These are phyloP conservation scores for Hypoxylon sp. DNA, from an alignment of 2,329 filamentous ascomycete genomes.

Conservation along the genomic window DNA sequence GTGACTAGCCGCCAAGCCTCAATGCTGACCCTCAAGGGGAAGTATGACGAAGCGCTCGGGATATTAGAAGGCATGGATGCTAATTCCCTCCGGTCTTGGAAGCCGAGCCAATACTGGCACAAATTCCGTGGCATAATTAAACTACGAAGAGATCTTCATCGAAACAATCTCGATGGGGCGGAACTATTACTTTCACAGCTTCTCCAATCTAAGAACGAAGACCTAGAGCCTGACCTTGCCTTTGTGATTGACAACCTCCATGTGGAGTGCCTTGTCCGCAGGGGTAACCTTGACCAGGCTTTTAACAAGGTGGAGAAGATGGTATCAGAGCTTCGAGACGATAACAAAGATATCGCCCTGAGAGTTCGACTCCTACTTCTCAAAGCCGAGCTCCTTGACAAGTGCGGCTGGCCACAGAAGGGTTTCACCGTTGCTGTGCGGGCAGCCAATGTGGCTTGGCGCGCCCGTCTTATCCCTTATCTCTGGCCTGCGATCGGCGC, in stretches of 20 bases:
- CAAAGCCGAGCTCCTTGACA: constrained; percentile 79
- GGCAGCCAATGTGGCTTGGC: constrained; percentile 80
- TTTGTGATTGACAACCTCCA: constrained; percentile 67
- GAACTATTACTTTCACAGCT: constrained; percentile 67
- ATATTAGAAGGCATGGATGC: constrained; percentile 72
- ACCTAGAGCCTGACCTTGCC: constrained; percentile 67
- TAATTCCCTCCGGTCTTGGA: constrained; percentile 78
- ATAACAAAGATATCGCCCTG: constrained; percentile 70
- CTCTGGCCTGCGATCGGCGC: constrained; percentile 81
- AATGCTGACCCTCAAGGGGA: constrained; percentile 75
- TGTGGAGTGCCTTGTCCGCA: constrained; percentile 65
- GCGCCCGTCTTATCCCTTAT: constrained; percentile 75
- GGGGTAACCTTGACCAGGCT: constrained; percentile 64
- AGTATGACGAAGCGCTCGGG: constrained; percentile 77
- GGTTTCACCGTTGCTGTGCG: constrained; percentile 83
- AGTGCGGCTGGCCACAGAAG: constrained; percentile 77
- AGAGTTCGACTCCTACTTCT: constrained; percentile 79
- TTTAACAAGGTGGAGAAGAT: constrained; percentile 64
- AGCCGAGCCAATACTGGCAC: constrained; percentile 80
- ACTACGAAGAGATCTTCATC: constrained; percentile 73
- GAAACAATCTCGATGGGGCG: constrained; percentile 66
- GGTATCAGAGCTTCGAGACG: constrained; percentile 60
- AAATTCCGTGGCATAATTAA: constrained; percentile 77
- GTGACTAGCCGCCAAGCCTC: constrained; percentile 80
- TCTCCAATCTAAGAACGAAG: constrained; percentile 65